Evolutionary conservation across 306 rosid genomes (phyloP).

Genomic region (Quillaja saponaria): DNA sequence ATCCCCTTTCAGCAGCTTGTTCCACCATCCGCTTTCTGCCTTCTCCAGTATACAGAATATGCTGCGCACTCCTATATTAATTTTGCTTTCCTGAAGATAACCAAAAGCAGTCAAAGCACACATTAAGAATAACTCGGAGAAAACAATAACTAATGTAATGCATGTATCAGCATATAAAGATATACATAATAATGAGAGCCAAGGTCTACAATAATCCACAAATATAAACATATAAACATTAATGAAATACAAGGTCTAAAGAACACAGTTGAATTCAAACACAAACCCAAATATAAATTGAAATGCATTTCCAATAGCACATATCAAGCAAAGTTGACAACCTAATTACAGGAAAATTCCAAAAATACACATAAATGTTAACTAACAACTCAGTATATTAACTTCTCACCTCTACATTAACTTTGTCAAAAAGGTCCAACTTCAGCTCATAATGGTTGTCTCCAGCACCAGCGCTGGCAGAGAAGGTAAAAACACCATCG

Average conservation of each 20-base stretch:
- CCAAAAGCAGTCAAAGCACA: not conserved
- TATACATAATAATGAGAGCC: not conserved
- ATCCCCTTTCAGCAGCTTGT: slow-evolving; percentile 66
- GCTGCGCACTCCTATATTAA: slow-evolving; percentile 73
- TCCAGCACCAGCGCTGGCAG: slow-evolving; percentile 75
- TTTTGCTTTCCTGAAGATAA: slow-evolving; percentile 75
- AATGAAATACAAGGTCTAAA: too few relatives aligned
- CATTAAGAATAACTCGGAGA: not conserved
- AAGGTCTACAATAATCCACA: too few relatives aligned
- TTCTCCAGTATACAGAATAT: slow-evolving; percentile 75
- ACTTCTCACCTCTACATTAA: slow-evolving; percentile 73
- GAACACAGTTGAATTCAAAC: too few relatives aligned
- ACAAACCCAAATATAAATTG: too few relatives aligned
- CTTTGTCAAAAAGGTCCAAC: slow-evolving; percentile 87
- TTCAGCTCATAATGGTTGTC: slow-evolving; percentile 67
- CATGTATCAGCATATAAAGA: not conserved
- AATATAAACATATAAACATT: too few relatives aligned
- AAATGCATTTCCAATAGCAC: not conserved
- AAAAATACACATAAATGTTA: not conserved
- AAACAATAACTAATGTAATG: not conserved
- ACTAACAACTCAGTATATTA: not conserved
- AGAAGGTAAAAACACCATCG: slow-evolving; percentile 67
- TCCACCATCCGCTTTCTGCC: slow-evolving; percentile 92
- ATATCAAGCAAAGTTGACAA: not conserved
- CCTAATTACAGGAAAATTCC: not conserved